Conservation (phyloP, 108 stramenopile genomes). For the Cyclotella atomus region DNA sequence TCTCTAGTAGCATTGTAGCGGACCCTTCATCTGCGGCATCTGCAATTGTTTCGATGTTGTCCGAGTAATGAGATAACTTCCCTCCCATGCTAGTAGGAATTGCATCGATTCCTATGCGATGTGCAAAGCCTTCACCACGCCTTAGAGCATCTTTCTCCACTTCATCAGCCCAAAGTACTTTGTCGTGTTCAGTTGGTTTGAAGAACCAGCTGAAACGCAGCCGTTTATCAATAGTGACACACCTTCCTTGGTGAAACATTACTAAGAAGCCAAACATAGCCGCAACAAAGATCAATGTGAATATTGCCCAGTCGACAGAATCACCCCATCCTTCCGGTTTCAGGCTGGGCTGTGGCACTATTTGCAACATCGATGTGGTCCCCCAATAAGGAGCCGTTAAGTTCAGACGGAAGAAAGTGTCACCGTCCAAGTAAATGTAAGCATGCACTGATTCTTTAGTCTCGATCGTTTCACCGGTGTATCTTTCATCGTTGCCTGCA, state of each 20-base stretch:
- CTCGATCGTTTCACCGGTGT: conserved; percentile 13
- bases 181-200: conserved; percentile 32
- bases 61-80: background rate
- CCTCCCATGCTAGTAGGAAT: conserved; percentile 50
- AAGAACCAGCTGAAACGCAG: conserved; percentile 44
- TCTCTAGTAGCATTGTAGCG: conserved; percentile 1
- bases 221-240: conserved; percentile 40
- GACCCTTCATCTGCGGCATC: background rate
- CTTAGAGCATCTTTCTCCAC: conserved; percentile 2
- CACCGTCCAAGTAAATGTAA: conserved; percentile 78
- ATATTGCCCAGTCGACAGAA: conserved; percentile 52
- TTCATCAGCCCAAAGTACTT: conserved; percentile 16
- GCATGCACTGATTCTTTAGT: conserved; percentile 29
- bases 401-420: conserved; percentile 69
- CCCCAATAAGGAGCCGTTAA: conserved; percentile 71
- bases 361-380: conserved; percentile 21
- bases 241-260: conserved; percentile 46
- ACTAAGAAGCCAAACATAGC: conserved; percentile 51
- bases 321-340: conserved; percentile 45
- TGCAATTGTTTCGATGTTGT: background rate
- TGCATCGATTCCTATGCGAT: conserved; percentile 42
- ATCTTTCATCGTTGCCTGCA: conserved; percentile 11
- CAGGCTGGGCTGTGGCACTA: conserved; percentile 40
- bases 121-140: conserved; percentile 43
- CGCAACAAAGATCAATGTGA: conserved; percentile 38